Conservation (phyloP, 768 basidiomycete genomes). For the Coprinopsis cinerea region DNA sequence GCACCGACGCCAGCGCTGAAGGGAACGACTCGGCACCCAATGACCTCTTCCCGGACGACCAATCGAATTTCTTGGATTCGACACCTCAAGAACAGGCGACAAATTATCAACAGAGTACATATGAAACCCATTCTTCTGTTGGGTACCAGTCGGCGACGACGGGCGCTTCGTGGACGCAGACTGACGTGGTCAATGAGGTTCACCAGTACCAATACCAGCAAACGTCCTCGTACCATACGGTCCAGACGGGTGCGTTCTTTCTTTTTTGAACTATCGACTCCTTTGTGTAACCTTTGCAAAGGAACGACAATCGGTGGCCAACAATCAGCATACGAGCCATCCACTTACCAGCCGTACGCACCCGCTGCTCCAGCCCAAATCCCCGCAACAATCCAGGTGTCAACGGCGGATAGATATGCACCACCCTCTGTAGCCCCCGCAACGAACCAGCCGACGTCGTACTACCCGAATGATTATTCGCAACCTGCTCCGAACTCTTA, state of each 20-base stretch:
- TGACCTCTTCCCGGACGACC: neutral
- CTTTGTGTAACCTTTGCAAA: neutral
- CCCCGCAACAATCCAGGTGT: neutral
- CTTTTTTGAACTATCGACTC: neutral
- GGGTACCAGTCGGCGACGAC: neutral
- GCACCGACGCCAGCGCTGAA: conserved; percentile 20
- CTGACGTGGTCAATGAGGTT: neutral
- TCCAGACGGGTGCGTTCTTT: neutral
- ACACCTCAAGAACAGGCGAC: neutral
- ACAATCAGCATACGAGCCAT: neutral
- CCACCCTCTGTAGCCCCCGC: conserved; percentile 5
- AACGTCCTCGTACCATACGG: neutral
- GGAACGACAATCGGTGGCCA: conserved; percentile 8
- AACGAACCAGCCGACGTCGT: neutral
- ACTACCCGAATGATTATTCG: conserved; percentile 8
- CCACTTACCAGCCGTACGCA: conserved; percentile 8
- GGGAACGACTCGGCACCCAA: neutral
- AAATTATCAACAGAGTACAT: neutral
- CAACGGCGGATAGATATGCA: conserved; percentile 5
- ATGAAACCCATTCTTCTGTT: neutral
- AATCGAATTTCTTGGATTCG: neutral
- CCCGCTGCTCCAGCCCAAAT: conserved; percentile 1
- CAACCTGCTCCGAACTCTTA: conserved; percentile 14
- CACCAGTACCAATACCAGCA: conserved; percentile 1
- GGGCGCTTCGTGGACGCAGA: neutral